Evolutionary conservation across 345 rosid species (phyloP).

Genomic region (Sisymbrium irio): DNA sequence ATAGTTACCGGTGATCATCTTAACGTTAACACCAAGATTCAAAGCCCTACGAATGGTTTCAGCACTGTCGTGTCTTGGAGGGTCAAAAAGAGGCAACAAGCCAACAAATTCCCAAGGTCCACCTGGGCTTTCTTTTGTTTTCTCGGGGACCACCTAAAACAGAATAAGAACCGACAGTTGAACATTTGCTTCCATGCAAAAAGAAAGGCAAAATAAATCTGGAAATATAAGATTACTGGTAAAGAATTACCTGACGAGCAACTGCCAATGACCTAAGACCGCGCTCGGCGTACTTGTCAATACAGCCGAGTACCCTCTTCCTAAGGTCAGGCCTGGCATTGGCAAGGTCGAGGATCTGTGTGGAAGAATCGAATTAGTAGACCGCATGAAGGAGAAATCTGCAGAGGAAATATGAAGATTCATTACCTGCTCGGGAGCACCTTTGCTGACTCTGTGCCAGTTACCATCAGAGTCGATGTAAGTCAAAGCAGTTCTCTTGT

Average conservation of each 20-base stretch:
- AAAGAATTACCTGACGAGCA: constrained; percentile 66
- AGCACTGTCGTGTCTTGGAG: constrained; percentile 63
- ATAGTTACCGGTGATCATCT: constrained; percentile 81
- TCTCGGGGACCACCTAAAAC: constrained; percentile 55
- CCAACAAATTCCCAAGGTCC: constrained; percentile 89
- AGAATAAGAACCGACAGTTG: neutral
- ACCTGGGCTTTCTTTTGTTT: constrained; percentile 65
- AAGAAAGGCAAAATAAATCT: neutral
- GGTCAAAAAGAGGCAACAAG: constrained; percentile 53
- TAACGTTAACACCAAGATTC: constrained; percentile 92
- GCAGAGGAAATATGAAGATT: neutral
- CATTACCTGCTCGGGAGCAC: constrained; percentile 56
- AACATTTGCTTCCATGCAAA: neutral
- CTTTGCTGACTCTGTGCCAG: constrained; percentile 65
- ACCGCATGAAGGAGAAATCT: constrained; percentile 1
- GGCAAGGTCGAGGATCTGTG: constrained; percentile 46
- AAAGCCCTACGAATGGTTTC: constrained; percentile 57
- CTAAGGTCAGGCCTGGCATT: constrained; percentile 52
- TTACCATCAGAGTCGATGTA: constrained; percentile 48
- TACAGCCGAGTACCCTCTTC: constrained; percentile 58
- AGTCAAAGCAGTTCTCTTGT: constrained; percentile 62
- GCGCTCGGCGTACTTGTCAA: constrained; percentile 81
- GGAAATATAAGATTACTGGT: neutral
- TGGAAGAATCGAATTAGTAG: constrained; percentile 7
- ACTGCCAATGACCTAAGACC: constrained; percentile 88